Base-by-base conservation (phyloP, 495 filamentous ascomycete genomes). In the Aspergillus cavernicola region DNA sequence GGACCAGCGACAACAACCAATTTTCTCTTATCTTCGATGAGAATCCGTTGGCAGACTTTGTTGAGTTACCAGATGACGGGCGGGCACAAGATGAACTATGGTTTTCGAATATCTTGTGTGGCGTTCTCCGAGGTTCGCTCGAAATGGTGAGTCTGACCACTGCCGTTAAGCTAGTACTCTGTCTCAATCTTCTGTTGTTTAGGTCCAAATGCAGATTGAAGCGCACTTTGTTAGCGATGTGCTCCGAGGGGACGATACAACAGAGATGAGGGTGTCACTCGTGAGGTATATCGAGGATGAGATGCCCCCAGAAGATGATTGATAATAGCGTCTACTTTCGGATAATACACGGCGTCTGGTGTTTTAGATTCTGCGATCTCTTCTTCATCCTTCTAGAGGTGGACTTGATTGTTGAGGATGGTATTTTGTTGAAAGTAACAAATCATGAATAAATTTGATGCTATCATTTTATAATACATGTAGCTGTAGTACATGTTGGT, bases 121-220 rank as follows among this genome's bases (percentile, higher is more conserved):
- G 93, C 33, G 87, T 98, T 22, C 73, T 98, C 37, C 77, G 92
- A 60, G 93, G 93, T 5, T 84, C 93, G 6, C 69, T 97, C 51
- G 93, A 98, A 76, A 98, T 98, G 93, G 95, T 89, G 71, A 63
- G 76, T 16, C 33, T 11, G 5, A 2, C 16, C 13, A 7, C 1
- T 1, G 4, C 16, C 15, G 4, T n/a, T 36, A 7, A 8, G 35
- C 13, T 20, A 22, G 10, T 29, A 24, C 11, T 2, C 41, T 46
- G 12, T 29, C 28, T 36, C 4, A 36, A 18, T 39, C 24, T 12
- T 53, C 33, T 44, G 22, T 4, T n/a, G 3, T 47, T 10, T 53
- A 90, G 86, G 86, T 98, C 29, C 93, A 97, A 79, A 95, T 97
- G 91, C 93, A 98, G 75, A 89, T 97, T 18, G 93, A 98, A 66